Evolutionary conservation across 164 flowering plant genomes (phyloP).

Genomic region (Piper betle): DNA sequence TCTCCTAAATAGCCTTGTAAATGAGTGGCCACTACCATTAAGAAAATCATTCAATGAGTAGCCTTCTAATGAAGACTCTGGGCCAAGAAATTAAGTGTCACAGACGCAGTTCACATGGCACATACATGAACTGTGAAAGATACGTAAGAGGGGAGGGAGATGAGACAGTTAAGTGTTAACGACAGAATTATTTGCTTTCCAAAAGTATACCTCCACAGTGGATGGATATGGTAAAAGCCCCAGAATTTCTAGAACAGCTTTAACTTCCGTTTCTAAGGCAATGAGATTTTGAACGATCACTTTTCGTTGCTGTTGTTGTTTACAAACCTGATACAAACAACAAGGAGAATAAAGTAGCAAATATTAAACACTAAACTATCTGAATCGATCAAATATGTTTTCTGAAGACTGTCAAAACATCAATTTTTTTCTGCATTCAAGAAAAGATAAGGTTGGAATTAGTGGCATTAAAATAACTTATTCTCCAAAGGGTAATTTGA

Average conservation of each 20-base stretch:
- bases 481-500: neutral
- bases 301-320: conserved; percentile 42
- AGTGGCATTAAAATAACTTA: neutral
- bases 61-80: too few species aligned
- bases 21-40: too few species aligned
- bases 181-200: conserved; percentile 6
- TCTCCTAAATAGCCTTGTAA: too few species aligned
- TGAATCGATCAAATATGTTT: neutral
- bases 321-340: neutral
- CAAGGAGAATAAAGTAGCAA: neutral
- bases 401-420: too few species aligned
- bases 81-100: too few species aligned
- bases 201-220: conserved; percentile 41
- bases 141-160: too few species aligned
- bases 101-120: too few species aligned
- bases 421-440: neutral
- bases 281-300: conserved; percentile 34
- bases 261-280: conserved; percentile 46
- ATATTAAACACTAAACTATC: neutral
- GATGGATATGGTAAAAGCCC: conserved; percentile 42
- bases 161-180: too few species aligned
- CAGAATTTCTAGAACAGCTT: conserved; percentile 34
- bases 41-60: too few species aligned
- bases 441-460: neutral
- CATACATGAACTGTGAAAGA: too few species aligned